Evolutionary conservation across 257 asterid genomes (phyloP), one percentile per base, ranked within the genome.

Genomic region (Solanum virginianum): DNA sequence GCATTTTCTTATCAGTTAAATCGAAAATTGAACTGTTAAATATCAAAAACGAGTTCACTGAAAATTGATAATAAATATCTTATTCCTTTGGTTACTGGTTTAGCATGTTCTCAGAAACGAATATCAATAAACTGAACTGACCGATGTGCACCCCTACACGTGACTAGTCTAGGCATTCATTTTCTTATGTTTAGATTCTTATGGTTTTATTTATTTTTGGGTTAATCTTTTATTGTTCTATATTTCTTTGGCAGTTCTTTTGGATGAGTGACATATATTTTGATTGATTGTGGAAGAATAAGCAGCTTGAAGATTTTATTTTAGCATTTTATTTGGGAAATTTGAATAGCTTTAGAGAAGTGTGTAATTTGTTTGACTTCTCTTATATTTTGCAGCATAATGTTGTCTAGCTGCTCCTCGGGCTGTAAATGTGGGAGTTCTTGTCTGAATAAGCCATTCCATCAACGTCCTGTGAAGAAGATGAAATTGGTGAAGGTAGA

Each of bases 391-490:
- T 79, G 53, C 93, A 97, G 98, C 85, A 88, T 94, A 97, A 90
- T 97, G 88, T 90, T 90, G 94, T 95, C 98, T 81, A 91, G 98
- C 92, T 97, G 99, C 91, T 94, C 98, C 72, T 91, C 96, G 51
- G 92, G 90, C 74, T 96, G 99, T 91, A 90, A 95, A 86, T 96
- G 99, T 90, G 98, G 97, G 89, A 87, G 86, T 89, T 88, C 94
- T 53, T 97, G 98, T 87, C 85, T 93, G 86, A 97, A 97, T 90
- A 97, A 93, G 90, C 95, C 98, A 79, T 95, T 97, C 90, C 98
- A 97, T 68, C 98, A 93, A 86, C 93, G 98, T 86, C 93, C 95
- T 14, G 89, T 86, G 90, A 97, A 95, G 91, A 94, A 95, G 97
- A 89, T 97, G 98, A 94, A 92, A 90, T 85, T 90, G 66, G 97